Evolutionary conservation across 2,329 filamentous ascomycete species (phyloP), one percentile per base, ranked within the genome.

Genomic region (Malbranchea cinnamomea): DNA sequence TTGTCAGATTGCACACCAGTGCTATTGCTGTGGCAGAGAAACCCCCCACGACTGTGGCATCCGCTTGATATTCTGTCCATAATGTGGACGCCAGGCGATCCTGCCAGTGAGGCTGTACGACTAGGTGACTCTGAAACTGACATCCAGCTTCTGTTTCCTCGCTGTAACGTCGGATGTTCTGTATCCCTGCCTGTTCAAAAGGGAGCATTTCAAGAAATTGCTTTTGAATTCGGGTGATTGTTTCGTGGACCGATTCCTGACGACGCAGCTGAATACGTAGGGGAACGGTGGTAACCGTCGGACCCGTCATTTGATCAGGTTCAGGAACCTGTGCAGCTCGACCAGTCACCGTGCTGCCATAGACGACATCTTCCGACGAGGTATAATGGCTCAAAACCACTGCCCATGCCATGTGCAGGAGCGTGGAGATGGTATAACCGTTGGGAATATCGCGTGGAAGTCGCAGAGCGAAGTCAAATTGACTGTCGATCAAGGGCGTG

Each of bases 171-270:
- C 68, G 63, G 35, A 62, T 62, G 32, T 60, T 50, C 28, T 60
- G 58, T 15, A 62, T 27, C 6, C 59, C 59, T 8, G 67, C 59
- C 44, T 78, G 71, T 49, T 78, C 68, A 41, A 74, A 65, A 0
- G 68, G 64, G 3, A 74, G 73, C 27, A 66, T 59, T 7, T 57
- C 49, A 0, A 68, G 53, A 0, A 61, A 25, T 15, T 37, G 59
- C 12, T 65, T 51, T 20, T 74, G 70, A 4, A 76, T 58, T 2
- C 53, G 47, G 26, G 63, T 58, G 4, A 76, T 51, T 36, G 63
- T 74, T 18, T 67, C 59, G 1, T 49, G 45, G 2, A 53, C 49
- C 16, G 47, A 49, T 26, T 51, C 41, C 28, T 41, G 28, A 10
- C 45, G 40, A 31, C 54, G 34, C 10, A 58, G 35, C 2, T 37